A percentile compares a stretch with the other conserved stretches of the same genome.
Conservation (phyloP, 2,329 filamentous ascomycete genomes). For the Pleoardoris graminearum region DNA sequence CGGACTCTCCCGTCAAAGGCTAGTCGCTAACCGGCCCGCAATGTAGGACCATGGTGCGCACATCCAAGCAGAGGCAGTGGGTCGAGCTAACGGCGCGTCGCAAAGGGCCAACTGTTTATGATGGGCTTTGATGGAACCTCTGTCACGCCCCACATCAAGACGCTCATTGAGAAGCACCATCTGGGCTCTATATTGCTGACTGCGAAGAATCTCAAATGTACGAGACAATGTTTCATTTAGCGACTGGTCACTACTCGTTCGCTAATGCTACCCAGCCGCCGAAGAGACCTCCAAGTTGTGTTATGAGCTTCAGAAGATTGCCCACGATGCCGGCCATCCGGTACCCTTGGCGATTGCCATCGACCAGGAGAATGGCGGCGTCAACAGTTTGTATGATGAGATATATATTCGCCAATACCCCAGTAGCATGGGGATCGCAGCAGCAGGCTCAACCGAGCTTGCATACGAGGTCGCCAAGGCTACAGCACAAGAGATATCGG, state of each 20-base stretch:
- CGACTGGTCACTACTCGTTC: slow-evolving; percentile 10
- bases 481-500: slow-evolving; percentile 87
- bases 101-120: slow-evolving; percentile 77
- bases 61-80: slow-evolving; percentile 18
- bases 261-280: slow-evolving; percentile 65
- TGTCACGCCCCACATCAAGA: slow-evolving; percentile 79
- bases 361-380: slow-evolving; percentile 97
- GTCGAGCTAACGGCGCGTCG: slow-evolving; percentile 43
- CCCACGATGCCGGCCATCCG: slow-evolving; percentile 85
- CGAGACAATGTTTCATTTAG: slow-evolving; percentile 29
- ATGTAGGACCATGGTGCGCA: slow-evolving; percentile 50
- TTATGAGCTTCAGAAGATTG: slow-evolving; percentile 89
- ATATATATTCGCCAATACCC: slow-evolving; percentile 96
- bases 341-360: slow-evolving; percentile 87
- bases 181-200: slow-evolving; percentile 85
- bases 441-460: slow-evolving; percentile 80
- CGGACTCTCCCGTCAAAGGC: slow-evolving; percentile 29
- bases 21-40: slow-evolving; percentile 41
- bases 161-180: slow-evolving; percentile 80
- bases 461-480: slow-evolving; percentile 91
- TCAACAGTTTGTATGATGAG: slow-evolving; percentile 95
- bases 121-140: slow-evolving; percentile 87
- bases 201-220: slow-evolving; percentile 84
- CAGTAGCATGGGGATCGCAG: slow-evolving; percentile 95
- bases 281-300: slow-evolving; percentile 87